Evolutionary conservation across 2,329 filamentous ascomycete species (phyloP).

Genomic region (Aspergillus udagawae): DNA sequence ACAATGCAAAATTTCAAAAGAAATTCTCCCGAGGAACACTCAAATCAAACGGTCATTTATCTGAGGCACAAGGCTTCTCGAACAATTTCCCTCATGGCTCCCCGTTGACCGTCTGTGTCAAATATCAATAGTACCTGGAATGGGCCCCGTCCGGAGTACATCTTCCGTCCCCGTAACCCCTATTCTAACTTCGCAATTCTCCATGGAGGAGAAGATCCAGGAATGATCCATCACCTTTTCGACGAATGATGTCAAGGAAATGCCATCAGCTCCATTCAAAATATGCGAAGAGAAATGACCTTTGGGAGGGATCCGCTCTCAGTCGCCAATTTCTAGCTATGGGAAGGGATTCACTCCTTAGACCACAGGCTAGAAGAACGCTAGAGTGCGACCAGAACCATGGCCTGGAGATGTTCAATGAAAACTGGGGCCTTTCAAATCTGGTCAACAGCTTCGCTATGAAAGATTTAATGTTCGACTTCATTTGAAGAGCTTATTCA

Average conservation of each 20-base stretch:
- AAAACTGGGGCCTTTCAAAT: neutral
- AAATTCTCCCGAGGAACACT: neutral
- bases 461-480: neutral
- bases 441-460: neutral
- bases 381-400: conserved; percentile 28
- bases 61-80: neutral
- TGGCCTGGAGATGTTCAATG: conserved; percentile 23
- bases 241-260: conserved; percentile 6
- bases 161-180: neutral
- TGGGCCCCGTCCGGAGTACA: neutral
- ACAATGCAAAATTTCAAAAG: neutral
- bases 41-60: neutral
- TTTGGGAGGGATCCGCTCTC: conserved; percentile 5
- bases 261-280: neutral
- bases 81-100: neutral
- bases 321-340: conserved; percentile 9
- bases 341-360: conserved; percentile 9
- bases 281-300: neutral
- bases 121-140: neutral
- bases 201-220: neutral
- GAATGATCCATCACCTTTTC: neutral
- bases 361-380: conserved; percentile 28
- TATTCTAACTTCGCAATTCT: neutral
- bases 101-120: neutral
- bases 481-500: neutral